These are phyloP conservation scores for Salix brachista DNA, from an alignment of 345 rosid species.

Conservation along the genomic window DNA sequence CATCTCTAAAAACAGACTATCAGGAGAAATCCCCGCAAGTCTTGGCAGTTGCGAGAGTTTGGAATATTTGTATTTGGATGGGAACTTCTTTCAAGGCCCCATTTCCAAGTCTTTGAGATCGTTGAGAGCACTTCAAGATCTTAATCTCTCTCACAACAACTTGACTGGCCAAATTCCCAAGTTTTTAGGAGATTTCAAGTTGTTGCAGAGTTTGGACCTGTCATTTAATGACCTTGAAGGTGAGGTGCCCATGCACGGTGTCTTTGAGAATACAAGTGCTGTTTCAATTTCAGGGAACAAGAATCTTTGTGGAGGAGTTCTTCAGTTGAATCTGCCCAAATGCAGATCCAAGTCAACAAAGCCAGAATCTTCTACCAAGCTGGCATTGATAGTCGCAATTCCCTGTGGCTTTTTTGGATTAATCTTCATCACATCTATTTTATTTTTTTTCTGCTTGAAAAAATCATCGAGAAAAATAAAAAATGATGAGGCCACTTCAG, in stretches of 20 bases:
- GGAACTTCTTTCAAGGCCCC: conserved; percentile 5
- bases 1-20: conserved; percentile 1
- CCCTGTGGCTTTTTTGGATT: not conserved
- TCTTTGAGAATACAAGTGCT: conserved; percentile 9
- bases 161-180: conserved; percentile 7
- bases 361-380: not conserved
- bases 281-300: not conserved
- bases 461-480: not conserved
- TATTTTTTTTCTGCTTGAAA: not conserved
- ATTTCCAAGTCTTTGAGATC: conserved; percentile 1
- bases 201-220: conserved; percentile 3
- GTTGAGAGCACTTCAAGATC: not conserved
- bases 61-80: conserved; percentile 1
- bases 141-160: conserved; percentile 6
- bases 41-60: conserved; percentile 4
- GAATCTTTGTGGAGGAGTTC: conserved; percentile 12
- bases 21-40: conserved; percentile 7
- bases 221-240: conserved; percentile 14
- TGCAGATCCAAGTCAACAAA: not conserved
- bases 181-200: not conserved
- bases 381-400: not conserved
- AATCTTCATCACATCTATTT: not conserved
- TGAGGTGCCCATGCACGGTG: conserved; percentile 9
- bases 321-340: not conserved
- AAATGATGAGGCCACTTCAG: not conserved